phyloP scores from a whole-genome alignment of 108 stramenopile genomes.

The Mediolabrus comicus region DNA sequence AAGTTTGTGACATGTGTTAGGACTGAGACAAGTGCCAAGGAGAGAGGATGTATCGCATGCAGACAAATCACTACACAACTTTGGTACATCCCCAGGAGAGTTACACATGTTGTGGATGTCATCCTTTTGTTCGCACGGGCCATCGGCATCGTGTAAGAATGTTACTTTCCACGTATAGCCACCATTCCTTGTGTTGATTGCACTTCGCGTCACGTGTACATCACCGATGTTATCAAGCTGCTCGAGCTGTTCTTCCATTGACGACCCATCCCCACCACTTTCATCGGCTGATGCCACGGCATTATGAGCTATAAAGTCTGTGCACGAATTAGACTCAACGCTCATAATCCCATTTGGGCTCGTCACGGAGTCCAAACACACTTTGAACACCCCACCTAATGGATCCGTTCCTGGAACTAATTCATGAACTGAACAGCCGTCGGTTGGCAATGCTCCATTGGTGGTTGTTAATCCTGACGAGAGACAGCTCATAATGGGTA shows the following conservation, averaged over 20 bases:
- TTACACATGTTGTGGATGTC: conserved; percentile 54
- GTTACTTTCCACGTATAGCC: conserved; percentile 80
- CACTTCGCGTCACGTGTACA: conserved; percentile 66
- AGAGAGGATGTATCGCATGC: conserved; percentile 37
- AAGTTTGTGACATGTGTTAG: conserved; percentile 43
- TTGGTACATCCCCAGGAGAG: conserved; percentile 81
- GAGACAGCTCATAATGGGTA: conserved; percentile 60
- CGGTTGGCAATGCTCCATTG: conserved; percentile 53
- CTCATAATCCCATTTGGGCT: conserved; percentile 59
- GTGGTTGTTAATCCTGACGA: conserved; percentile 58
- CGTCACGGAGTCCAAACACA: conserved; percentile 60
- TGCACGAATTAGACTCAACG: conserved; percentile 41
- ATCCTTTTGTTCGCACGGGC: conserved; percentile 72
- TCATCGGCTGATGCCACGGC: conserved; percentile 62
- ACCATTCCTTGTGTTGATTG: conserved; percentile 70
- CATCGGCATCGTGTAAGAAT: conserved; percentile 71
- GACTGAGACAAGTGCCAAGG: conserved; percentile 40
- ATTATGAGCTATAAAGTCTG: conserved; percentile 76
- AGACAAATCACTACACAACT: conserved; percentile 43
- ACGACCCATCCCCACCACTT: conserved; percentile 71
- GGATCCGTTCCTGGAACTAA: conserved; percentile 68
- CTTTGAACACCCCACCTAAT: conserved; percentile 67
- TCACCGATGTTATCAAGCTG: conserved; percentile 77
- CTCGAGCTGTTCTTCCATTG: conserved; percentile 83
- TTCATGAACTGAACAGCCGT: conserved; percentile 65